Percentiles rank a stretch among this genome's conserved stretches.
These are phyloP conservation scores for Brassica nigra DNA, from an alignment of 345 rosid species.

Conservation along the genomic window DNA sequence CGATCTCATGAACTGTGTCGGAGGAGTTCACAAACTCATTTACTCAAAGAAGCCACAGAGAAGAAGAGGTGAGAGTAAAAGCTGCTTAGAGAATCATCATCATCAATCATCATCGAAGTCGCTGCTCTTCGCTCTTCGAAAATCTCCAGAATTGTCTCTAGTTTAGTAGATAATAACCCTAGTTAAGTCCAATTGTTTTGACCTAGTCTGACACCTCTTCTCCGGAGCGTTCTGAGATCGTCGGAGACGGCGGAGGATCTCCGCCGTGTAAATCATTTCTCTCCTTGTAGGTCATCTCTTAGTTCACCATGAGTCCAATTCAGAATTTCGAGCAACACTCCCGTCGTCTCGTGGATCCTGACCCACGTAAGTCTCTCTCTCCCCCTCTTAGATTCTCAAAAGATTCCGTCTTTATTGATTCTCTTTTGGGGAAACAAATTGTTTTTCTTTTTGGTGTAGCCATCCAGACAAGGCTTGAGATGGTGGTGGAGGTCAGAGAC, in stretches of 20 bases:
- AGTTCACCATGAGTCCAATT: slow-evolving; percentile 76
- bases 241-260: slow-evolving; percentile 20
- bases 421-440: neutral
- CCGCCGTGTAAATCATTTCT: slow-evolving; percentile 8
- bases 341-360: slow-evolving; percentile 77
- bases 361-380: slow-evolving; percentile 53
- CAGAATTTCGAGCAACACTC: slow-evolving; percentile 97
- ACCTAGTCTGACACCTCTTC: slow-evolving; percentile 28
- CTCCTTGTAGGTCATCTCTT: slow-evolving; percentile 28
- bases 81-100: slow-evolving; percentile 20
- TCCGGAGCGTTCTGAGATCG: neutral
- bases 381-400: neutral
- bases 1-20: slow-evolving; percentile 18
- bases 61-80: slow-evolving; percentile 25
- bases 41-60: neutral
- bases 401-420: neutral
- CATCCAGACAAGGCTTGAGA: slow-evolving; percentile 72
- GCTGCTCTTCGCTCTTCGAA: neutral
- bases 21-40: slow-evolving; percentile 20
- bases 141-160: slow-evolving; percentile 6
- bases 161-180: slow-evolving; percentile 18
- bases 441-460: slow-evolving; percentile 48
- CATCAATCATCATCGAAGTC: neutral
- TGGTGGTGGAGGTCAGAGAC: slow-evolving; percentile 96
- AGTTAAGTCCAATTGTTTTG: neutral